Evolutionary conservation across 1,284 basidiomycete genomes (phyloP).

Genomic region (Puccinia coronata): DNA sequence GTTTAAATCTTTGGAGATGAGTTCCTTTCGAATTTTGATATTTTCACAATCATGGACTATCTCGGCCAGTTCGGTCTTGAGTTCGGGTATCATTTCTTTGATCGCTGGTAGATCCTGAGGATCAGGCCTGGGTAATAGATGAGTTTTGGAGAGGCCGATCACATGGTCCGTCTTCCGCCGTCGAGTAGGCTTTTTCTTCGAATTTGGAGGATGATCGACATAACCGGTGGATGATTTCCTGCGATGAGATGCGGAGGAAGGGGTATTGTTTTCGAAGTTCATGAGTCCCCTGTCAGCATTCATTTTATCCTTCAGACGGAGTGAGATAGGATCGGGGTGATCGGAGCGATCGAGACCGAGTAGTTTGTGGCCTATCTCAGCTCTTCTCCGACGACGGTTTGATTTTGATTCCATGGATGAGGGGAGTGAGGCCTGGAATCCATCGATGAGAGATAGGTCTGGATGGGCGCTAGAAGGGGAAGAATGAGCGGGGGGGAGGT

Average conservation of each 20-base stretch:
- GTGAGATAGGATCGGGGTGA: slow-evolving; percentile 66
- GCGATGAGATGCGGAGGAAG: slow-evolving; percentile 58
- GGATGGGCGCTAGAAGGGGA: slow-evolving; percentile 26
- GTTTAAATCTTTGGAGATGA: slow-evolving; percentile 78
- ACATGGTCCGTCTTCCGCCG: slow-evolving; percentile 51
- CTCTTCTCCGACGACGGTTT: slow-evolving; percentile 71
- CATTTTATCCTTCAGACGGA: slow-evolving; percentile 56
- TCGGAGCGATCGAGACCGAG: slow-evolving; percentile 65
- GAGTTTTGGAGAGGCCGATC: slow-evolving; percentile 50
- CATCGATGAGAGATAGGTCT: slow-evolving; percentile 66
- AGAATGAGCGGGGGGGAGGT: slow-evolving; percentile 48
- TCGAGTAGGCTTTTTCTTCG: slow-evolving; percentile 49
- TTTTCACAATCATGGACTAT: slow-evolving; percentile 86
- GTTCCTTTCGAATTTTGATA: slow-evolving; percentile 75
- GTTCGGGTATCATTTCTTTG: slow-evolving; percentile 62
- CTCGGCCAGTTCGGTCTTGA: slow-evolving; percentile 76
- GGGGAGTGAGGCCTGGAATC: slow-evolving; percentile 88
- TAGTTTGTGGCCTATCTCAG: slow-evolving; percentile 68
- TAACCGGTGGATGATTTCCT: slow-evolving; percentile 66
- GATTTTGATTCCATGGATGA: slow-evolving; percentile 75
- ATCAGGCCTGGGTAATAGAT: not conserved
- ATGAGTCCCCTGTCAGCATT: not conserved
- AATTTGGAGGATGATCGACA: slow-evolving; percentile 30
- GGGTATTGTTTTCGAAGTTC: not conserved
- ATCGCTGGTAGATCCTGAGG: not conserved